Evolutionary conservation across 257 asterid genomes (phyloP), one percentile per base, ranked within the genome.

Genomic region (Coffea eugenioides): DNA sequence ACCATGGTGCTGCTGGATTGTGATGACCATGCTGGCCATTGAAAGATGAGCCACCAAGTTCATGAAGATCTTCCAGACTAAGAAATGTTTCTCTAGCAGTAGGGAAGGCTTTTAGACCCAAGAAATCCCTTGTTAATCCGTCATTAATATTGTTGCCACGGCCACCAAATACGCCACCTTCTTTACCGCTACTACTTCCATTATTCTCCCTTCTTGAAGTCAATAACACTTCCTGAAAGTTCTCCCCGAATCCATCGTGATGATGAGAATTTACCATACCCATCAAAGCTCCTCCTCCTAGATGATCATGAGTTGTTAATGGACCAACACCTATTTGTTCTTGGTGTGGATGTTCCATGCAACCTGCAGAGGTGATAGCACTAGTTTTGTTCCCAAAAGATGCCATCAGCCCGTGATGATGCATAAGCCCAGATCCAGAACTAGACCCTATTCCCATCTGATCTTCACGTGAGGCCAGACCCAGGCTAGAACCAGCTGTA

Each of bases 61-160:
- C 91, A 65, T 85, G 86, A 79, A 89, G 84, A 34, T 84, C 91
- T 61, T 83, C 88, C 83, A 89, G 83, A 68, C 80, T 80, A 71
- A 82, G 72, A 72, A 86, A 88, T 80, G 59, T 52, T 5, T 89
- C 88, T 81, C 91, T 76, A 46, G 83, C 84, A 46, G 83, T 84
- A 18, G 91, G 92, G 45, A 88, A 91, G 7, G 84, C 86, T 25
- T 89, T 86, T 21, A 91, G 57, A 70, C 95, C 90, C 82, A 91
- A 85, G 71, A 91, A 91, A 56, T 91, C 95, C 82, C 95, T 81
- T 0, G 95, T 91, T 82, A 86, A 12, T 12, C 92, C 94, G 11
- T 82, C 91, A 0, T 82, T 83, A 18, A 56, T 20, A 3, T 79
- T 79, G 4, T 77, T 41, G 7, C 86, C 71, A 0, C 82, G 76